Base-by-base conservation (phyloP, 441 rosid genomes). In the Pelargonium cotyledonis region DNA sequence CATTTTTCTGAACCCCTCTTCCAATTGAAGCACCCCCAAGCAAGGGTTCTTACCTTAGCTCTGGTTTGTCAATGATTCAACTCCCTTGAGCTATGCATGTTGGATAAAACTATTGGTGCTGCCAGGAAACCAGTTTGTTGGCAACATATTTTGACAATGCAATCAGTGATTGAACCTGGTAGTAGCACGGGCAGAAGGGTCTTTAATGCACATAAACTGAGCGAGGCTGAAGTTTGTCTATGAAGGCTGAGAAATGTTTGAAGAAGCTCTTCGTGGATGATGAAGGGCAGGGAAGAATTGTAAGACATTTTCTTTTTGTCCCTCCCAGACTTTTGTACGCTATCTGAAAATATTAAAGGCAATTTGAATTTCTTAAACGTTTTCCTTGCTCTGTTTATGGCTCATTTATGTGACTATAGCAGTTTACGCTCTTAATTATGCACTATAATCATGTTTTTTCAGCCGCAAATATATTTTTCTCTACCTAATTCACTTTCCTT, bases 91-190 rank as follows among this genome's bases (percentile, higher is more conserved):
- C 53, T 46, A 8, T 46, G 53, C 12, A 46, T 46, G n/a, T 31
- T 43, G 63, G 67, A 67, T 46, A 53, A 47, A 62, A 29, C 31
- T 29, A 29, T 29, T 67, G 2, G 66, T 67, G 19, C 67, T 19
- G 68, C 47, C 38, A 63, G 68, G 73, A 74, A 72, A 62, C 68
- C 66, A 61, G 70, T 38, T 76, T 21, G 31, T 29, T 29, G 31
- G 31, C 31, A 29, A 29, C 31, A 29, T 29, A 4, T 3, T 29
- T 29, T 4, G 31, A 29, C 2, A 29, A 29, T 29, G 31, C 31
- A 29, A 29, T 29, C 3, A 29, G 31, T 29, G 31, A 29, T 29
- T 1, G 1, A 29, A 29, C 31, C 31, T 29, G 31, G 31, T 4
- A 29, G 31, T 29, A 29, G 31, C 31, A 29, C 31, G 31, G 3